phyloP scores from a whole-genome alignment of 2,329 filamentous ascomycete species.

The Arthrobotrys sinensis region DNA sequence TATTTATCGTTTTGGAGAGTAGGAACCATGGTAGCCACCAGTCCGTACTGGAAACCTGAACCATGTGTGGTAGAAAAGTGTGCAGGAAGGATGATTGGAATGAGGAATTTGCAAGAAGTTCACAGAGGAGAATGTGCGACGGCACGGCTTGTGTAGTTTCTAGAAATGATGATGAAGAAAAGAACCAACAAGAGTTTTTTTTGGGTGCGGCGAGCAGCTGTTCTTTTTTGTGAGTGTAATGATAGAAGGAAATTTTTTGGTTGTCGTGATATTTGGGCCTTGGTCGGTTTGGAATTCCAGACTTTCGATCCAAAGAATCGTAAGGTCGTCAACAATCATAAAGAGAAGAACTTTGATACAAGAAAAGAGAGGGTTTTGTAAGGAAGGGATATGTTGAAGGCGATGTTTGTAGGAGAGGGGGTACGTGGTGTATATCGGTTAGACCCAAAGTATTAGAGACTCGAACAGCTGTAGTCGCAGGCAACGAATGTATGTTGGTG shows the following conservation, averaged over 20 bases:
- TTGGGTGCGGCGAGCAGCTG: conserved; percentile 59
- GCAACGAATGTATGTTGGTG: conserved; percentile 31
- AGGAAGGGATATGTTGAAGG: conserved; percentile 20
- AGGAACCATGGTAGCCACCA: conserved; percentile 13
- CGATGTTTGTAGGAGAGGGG: conserved; percentile 2
- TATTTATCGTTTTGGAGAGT: conserved; percentile 37
- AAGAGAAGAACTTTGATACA: conserved; percentile 60
- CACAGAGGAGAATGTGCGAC: conserved; percentile 58
- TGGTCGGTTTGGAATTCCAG: conserved; percentile 24
- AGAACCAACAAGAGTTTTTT: conserved; percentile 48
- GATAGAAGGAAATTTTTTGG: conserved; percentile 44
- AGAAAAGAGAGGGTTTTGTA: conserved; percentile 35
- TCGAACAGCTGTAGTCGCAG: conserved; percentile 34
- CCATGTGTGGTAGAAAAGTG: neutral
- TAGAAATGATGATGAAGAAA: conserved; percentile 28
- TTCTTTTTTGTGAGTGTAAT: conserved; percentile 59
- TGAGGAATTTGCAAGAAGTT: conserved; percentile 20
- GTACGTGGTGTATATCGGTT: conserved; percentile 10
- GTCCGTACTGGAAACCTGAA: neutral
- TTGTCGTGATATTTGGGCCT: conserved; percentile 52
- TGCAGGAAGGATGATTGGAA: conserved; percentile 18
- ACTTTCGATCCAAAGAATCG: conserved; percentile 48
- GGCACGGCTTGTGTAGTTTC: conserved; percentile 44
- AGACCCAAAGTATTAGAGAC: conserved; percentile 22
- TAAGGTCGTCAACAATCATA: conserved; percentile 58